Evolutionary conservation across 306 rosid species (phyloP).

Genomic region (Sphenostylis stenocarpa): DNA sequence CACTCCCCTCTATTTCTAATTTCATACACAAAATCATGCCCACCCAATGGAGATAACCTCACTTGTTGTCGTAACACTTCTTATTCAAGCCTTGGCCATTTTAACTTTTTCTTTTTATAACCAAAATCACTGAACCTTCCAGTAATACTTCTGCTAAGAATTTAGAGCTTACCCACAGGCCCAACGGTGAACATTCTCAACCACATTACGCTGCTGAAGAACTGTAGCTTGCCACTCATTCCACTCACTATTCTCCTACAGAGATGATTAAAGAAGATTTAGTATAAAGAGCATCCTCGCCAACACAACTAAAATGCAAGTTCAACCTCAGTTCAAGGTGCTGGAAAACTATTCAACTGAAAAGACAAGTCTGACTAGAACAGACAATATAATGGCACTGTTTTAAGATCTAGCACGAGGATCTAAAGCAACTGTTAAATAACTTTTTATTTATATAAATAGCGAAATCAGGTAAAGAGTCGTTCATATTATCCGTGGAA

Average conservation of each 20-base stretch:
- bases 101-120: not conserved
- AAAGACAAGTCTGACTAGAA: not conserved
- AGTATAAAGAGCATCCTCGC: not conserved
- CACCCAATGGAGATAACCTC: conserved; percentile 1
- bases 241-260: conserved; percentile 84
- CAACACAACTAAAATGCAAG: conserved; percentile 5
- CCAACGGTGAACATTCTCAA: conserved; percentile 92
- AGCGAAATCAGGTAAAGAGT: no score
- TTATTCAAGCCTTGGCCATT: not conserved
- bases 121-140: not conserved
- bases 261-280: conserved; percentile 21
- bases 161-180: conserved; percentile 83
- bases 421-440: not conserved
- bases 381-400: not conserved
- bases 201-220: conserved; percentile 79
- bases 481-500: not conserved
- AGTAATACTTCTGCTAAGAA: conserved; percentile 4
- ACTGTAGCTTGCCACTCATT: conserved; percentile 83
- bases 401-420: not conserved
- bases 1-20: conserved; percentile 14
- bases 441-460: not conserved
- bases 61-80: not conserved
- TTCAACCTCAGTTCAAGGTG: not conserved
- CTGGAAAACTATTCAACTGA: not conserved
- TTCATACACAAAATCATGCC: conserved; percentile 18